A percentile compares a stretch with the other conserved stretches of the same genome.
phyloP scores from a whole-genome alignment of 495 filamentous ascomycete species.

The Haplographium delicatum region DNA sequence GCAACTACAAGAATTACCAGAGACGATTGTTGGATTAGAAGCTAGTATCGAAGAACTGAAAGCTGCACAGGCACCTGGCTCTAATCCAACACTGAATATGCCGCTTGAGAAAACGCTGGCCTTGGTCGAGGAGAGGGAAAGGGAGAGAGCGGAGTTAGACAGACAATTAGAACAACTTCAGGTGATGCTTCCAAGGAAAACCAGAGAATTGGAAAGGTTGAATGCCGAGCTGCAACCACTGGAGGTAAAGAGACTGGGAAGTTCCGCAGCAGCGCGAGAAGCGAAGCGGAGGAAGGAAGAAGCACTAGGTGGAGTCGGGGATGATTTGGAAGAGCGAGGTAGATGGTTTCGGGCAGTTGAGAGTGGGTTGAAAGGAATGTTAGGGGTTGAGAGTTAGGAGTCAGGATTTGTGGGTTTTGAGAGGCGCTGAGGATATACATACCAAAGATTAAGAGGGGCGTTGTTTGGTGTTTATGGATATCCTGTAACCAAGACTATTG shows the following conservation, averaged over 20 bases:
- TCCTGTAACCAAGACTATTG: too few species aligned
- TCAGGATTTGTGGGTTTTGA: background rate
- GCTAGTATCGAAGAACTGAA: slow-evolving; percentile 50
- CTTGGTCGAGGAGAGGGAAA: slow-evolving; percentile 54
- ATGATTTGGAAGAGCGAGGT: slow-evolving; percentile 77
- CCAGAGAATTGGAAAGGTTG: slow-evolving; percentile 64
- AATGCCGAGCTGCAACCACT: slow-evolving; percentile 66
- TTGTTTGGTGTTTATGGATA: background rate
- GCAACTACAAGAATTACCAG: slow-evolving; percentile 55
- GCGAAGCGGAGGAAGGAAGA: slow-evolving; percentile 73
- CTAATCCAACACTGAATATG: slow-evolving; percentile 42
- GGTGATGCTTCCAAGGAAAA: slow-evolving; percentile 61
- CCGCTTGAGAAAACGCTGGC: slow-evolving; percentile 54
- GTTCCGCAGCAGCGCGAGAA: slow-evolving; percentile 67
- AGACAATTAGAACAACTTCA: slow-evolving; percentile 62
- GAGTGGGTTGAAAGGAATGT: slow-evolving; percentile 58
- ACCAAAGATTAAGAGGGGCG: background rate
- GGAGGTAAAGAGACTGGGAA: slow-evolving; percentile 64
- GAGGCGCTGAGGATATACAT: background rate
- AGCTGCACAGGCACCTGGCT: slow-evolving; percentile 29
- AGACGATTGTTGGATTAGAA: slow-evolving; percentile 57
- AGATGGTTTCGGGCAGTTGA: slow-evolving; percentile 77
- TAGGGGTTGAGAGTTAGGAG: slow-evolving; percentile 34
- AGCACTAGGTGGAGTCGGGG: slow-evolving; percentile 57
- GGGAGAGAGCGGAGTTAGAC: slow-evolving; percentile 59